Percentiles rank a stretch among this genome's conserved stretches.
These are phyloP conservation scores for Gossypium schwendimanii DNA, from an alignment of 441 rosid species.

Conservation along the genomic window DNA sequence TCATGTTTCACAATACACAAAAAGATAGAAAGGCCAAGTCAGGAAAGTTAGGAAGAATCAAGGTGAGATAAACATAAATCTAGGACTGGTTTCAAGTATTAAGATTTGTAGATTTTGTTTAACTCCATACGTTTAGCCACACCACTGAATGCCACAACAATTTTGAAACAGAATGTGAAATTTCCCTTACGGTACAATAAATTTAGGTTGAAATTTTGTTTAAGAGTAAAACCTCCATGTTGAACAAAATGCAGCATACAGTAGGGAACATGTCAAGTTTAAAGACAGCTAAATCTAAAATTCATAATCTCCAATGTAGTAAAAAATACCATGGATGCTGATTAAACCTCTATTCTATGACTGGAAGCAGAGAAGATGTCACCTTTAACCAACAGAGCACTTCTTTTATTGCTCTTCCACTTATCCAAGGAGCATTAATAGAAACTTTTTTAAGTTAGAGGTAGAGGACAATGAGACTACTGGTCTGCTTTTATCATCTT, in stretches of 20 bases:
- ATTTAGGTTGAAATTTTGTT: background rate
- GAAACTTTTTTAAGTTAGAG: background rate
- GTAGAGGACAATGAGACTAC: background rate
- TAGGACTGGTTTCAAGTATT: slow-evolving; percentile 3
- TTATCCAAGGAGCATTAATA: background rate
- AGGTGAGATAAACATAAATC: slow-evolving; percentile 12
- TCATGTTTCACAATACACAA: slow-evolving; percentile 53
- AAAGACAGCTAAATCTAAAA: background rate
- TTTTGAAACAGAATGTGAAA: background rate
- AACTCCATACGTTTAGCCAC: background rate
- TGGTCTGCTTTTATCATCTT: background rate
- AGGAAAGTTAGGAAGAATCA: slow-evolving; percentile 20
- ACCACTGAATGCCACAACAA: background rate
- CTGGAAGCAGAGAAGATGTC: background rate
- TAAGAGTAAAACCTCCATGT: background rate
- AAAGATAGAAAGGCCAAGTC: slow-evolving; percentile 21
- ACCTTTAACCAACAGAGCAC: background rate
- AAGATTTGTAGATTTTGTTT: background rate
- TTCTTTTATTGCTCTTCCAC: background rate
- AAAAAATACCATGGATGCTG: background rate
- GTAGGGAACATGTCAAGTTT: background rate
- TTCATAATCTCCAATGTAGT: background rate
- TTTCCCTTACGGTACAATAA: background rate
- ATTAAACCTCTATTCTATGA: slow-evolving; percentile 1
- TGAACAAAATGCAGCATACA: background rate